Base-by-base conservation (phyloP, 2,329 filamentous ascomycete species). In the Xylariomycetidae sp. region DNA sequence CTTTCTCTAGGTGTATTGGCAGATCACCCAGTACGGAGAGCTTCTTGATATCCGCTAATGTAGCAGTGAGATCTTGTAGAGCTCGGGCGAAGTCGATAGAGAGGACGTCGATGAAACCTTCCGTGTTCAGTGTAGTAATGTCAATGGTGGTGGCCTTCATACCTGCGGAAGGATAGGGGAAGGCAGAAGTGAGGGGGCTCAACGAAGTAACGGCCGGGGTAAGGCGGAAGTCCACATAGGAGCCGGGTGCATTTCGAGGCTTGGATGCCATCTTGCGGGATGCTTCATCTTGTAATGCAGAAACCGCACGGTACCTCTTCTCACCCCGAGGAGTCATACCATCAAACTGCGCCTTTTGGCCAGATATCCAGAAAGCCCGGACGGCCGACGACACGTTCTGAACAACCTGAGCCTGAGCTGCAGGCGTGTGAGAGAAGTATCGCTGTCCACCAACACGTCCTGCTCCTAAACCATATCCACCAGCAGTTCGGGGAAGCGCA, bases 351-450 rank as follows among this genome's bases (percentile, higher is more conserved):
- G 85, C 82, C 58, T 89, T 92, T 53, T 94, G 80, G 0, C 92
- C 92, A 0, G 85, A 88, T n/a, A 95, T 72, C 64, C 87, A 83
- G 63, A 98, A 96, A 10, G 88, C 89, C 34, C 92, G 80, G 53
- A 97, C 82, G 5, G 88, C 92, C 49, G 88, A 82, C 10, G 88
- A 94, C n/a, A 96, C 90, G 61, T 95, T 95, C 59, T 92, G 85
- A 32, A 97, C 77, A 29, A 97, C 88, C 58, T 97, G 87, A 1
- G 89, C 88, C 25, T 88, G 88, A 6, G 82, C 78, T 8, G 86
- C 83, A 2, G 90, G 88, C 1, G 80, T 77, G 63, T 96, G 89
- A 1, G 88, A 94, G 64, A 97, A 97, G 67, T 90, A 90, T 46
- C 90, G 77, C 16, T 81, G 79, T 27, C 83, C 85, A 46, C 85